These are phyloP conservation scores for Nemania serpens DNA, from an alignment of 2,329 filamentous ascomycete genomes.

Conservation along the genomic window DNA sequence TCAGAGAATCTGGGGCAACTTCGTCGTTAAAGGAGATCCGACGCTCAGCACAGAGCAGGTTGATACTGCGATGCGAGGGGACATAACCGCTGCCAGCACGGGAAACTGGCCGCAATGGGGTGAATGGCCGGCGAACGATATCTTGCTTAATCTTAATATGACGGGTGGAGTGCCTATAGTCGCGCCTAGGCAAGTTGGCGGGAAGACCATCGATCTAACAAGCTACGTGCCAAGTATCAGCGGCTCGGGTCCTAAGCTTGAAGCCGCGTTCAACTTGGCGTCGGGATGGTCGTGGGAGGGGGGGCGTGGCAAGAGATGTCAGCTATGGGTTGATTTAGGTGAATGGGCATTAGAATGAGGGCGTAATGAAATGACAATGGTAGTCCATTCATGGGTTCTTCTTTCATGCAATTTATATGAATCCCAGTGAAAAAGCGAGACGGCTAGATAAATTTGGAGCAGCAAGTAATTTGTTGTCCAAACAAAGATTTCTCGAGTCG, in stretches of 20 bases:
- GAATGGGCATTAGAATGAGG: conserved; percentile 23
- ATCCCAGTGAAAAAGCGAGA: background rate
- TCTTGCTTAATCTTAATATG: conserved; percentile 51
- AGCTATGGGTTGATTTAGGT: conserved; percentile 47
- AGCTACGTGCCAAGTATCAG: conserved; percentile 30
- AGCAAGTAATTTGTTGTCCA: background rate
- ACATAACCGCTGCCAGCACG: conserved; percentile 37
- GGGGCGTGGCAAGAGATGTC: conserved; percentile 50
- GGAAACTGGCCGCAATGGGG: conserved; percentile 45
- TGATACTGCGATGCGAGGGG: conserved; percentile 35
- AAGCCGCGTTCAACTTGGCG: conserved; percentile 43
- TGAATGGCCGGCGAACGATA: conserved; percentile 40
- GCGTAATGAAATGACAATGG: too few species aligned
- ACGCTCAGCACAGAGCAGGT: conserved; percentile 43
- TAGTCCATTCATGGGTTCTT: too few species aligned
- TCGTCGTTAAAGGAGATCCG: conserved; percentile 49
- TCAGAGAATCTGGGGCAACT: conserved; percentile 52
- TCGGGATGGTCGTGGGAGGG: conserved; percentile 54
- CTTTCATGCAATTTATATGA: background rate
- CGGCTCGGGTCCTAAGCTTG: conserved; percentile 32
- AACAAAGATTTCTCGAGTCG: background rate
- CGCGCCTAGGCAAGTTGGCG: conserved; percentile 20
- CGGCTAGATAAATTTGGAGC: background rate
- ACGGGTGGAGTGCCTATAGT: conserved; percentile 46
- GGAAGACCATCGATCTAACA: conserved; percentile 36